These are phyloP conservation scores for Tagetes erecta DNA, from an alignment of 129 eudicot genomes.

Conservation along the genomic window DNA sequence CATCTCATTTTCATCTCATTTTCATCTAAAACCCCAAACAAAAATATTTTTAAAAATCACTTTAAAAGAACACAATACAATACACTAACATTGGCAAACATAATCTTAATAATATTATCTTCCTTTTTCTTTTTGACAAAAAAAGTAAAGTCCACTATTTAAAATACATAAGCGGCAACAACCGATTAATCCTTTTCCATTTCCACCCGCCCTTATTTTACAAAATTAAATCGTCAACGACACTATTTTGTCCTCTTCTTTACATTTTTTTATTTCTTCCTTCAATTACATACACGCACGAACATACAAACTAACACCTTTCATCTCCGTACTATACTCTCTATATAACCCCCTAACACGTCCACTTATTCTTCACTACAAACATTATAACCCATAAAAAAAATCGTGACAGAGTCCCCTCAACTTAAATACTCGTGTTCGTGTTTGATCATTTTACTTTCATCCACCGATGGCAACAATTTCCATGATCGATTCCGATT, in stretches of 20 bases:
- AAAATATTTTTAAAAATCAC: no score
- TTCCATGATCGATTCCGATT: slow-evolving; percentile 37
- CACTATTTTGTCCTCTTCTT: slow-evolving; percentile 31
- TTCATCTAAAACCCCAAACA: no score
- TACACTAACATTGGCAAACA: no score
- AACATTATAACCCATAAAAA: no score
- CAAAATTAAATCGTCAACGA: slow-evolving; percentile 25
- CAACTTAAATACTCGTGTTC: no score
- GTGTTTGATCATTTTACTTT: no score
- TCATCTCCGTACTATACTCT: slow-evolving; percentile 23
- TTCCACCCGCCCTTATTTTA: slow-evolving; percentile 35
- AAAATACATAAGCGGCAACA: slow-evolving; percentile 34
- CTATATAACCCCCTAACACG: slow-evolving; percentile 39
- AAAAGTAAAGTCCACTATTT: slow-evolving; percentile 14
- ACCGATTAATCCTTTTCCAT: slow-evolving; percentile 17
- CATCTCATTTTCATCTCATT: no score
- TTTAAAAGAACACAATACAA: no score
- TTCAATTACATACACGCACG: slow-evolving; percentile 29
- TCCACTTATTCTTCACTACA: slow-evolving; percentile 36
- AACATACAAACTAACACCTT: slow-evolving; percentile 36
- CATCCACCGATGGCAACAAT: slow-evolving; percentile 16
- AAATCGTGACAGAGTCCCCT: no score
- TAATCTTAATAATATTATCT: no score
- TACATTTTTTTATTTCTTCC: not conserved
- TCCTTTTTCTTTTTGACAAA: not conserved